Evolutionary conservation across 1,139 yeast genomes (phyloP).

Genomic region (Hyphopichia buzzinii): DNA sequence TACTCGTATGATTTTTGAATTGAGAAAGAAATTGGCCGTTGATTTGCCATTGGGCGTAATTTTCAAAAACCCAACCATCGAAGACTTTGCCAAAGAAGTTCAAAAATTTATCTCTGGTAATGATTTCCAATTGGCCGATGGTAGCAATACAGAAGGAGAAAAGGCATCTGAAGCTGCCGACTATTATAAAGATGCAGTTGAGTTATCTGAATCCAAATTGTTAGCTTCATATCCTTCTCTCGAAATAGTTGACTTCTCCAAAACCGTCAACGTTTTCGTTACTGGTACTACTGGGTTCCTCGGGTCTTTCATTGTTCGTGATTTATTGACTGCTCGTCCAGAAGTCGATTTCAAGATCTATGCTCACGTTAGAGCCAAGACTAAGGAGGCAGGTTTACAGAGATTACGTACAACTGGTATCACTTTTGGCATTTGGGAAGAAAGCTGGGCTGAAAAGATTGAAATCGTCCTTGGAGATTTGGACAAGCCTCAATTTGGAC

Average conservation of each 20-base stretch:
- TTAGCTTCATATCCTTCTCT: slow-evolving; percentile 34
- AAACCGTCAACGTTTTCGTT: slow-evolving; percentile 65
- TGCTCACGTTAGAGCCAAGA: slow-evolving; percentile 90
- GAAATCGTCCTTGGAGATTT: slow-evolving; percentile 83
- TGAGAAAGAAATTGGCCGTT: slow-evolving; percentile 72
- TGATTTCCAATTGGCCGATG: slow-evolving; percentile 42
- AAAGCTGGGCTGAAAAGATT: slow-evolving; percentile 53
- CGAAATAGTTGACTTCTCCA: slow-evolving; percentile 25
- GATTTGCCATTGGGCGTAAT: slow-evolving; percentile 89
- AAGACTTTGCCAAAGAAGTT: slow-evolving; percentile 72
- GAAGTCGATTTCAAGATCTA: slow-evolving; percentile 52
- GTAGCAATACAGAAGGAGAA: slow-evolving; percentile 20
- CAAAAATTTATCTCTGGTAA: slow-evolving; percentile 52
- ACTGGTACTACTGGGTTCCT: slow-evolving; percentile 98
- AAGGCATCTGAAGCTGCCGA: slow-evolving; percentile 33
- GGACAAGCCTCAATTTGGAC: slow-evolving; percentile 68
- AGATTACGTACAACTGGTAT: slow-evolving; percentile 75
- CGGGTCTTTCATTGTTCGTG: slow-evolving; percentile 84
- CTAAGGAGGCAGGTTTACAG: slow-evolving; percentile 64
- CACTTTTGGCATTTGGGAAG: slow-evolving; percentile 86
- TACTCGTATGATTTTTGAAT: slow-evolving; percentile 92
- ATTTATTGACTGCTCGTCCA: slow-evolving; percentile 53
- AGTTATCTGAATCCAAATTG: slow-evolving; percentile 48
- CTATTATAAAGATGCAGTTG: slow-evolving; percentile 75
- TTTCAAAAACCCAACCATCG: slow-evolving; percentile 84